Evolutionary conservation across 805 yeast genomes (phyloP), one percentile per base, ranked within the genome.

Genomic region (Metschnikowia corniflorae): DNA sequence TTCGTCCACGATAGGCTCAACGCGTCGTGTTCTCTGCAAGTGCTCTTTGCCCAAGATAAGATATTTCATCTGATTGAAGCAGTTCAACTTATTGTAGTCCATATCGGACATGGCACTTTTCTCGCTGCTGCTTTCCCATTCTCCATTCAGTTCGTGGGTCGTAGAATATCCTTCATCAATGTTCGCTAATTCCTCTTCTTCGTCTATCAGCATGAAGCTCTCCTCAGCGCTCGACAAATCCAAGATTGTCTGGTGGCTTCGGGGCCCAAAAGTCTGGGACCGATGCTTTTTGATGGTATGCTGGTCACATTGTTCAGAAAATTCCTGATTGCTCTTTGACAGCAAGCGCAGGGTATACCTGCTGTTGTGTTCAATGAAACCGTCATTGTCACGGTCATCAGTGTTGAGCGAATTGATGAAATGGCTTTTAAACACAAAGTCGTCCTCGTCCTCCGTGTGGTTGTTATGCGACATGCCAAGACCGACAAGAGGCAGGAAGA

Each of bases 1-100:
- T 44, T 68, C 73, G 33, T 68, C 73, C 21, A 61, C 67, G 23
- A 60, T 46, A 13, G 45, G 40, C 22, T 54, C 60, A 14, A 45
- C 49, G 18, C 48, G 51, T 25, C 46, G 45, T 29, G 29, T 28
- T 26, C 35, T 45, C 33, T 44, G 39, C 38, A 46, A 23, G 31
- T 44, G 48, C 29, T 43, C 49, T n/a, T 51, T 35, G 5, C 71
- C 69, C 23, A 61, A 45, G 1, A 68, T 45, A 29, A 66, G 51
- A 26, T 61, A 53, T 41, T 57, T 60, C 43, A 67, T 55, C 35
- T 63, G 70, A 30, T 50, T 56, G 40, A 65, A 53, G 29, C 64
- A 50, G 8, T 65, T 62, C 30, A 53, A 43, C 25, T 61, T 55
- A 32, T 50, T 31, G 30, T 43, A 48, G 24, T 43, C 54, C 16